phyloP scores from a whole-genome alignment of 345 rosid genomes.

The Citrus medica region DNA sequence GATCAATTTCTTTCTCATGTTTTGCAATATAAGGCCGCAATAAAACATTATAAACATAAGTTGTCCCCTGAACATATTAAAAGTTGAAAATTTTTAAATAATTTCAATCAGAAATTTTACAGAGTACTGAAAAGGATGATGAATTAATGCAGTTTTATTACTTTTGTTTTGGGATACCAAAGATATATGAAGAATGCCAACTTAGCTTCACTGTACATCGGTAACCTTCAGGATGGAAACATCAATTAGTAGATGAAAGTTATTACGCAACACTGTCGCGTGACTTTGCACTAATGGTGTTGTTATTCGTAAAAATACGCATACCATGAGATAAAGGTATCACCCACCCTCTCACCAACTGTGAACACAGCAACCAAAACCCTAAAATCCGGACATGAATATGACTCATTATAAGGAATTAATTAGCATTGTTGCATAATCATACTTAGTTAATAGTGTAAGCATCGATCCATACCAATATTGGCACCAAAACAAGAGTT shows the following conservation, averaged over 20 bases:
- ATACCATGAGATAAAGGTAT: slow-evolving; percentile 69
- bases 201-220: slow-evolving; percentile 81
- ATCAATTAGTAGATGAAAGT: no score
- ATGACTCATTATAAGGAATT: no score
- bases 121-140: neutral
- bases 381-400: slow-evolving; percentile 32
- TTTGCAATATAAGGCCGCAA: slow-evolving; percentile 49
- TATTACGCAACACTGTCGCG: no score
- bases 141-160: slow-evolving; percentile 20
- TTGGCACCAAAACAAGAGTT: slow-evolving; percentile 79
- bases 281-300: no score
- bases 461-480: slow-evolving; percentile 51
- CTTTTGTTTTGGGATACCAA: slow-evolving; percentile 78
- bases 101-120: no score
- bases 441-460: no score
- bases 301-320: neutral
- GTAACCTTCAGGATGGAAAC: slow-evolving; percentile 48
- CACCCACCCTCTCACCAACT: slow-evolving; percentile 68
- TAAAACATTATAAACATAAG: slow-evolving; percentile 53
- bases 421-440: no score
- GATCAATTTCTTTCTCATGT: slow-evolving; percentile 67
- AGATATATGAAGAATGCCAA: slow-evolving; percentile 72
- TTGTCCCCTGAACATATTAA: slow-evolving; percentile 44
- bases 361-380: slow-evolving; percentile 71
- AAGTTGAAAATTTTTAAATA: neutral